Evolutionary conservation across 1,284 basidiomycete species (phyloP), one percentile per base, ranked within the genome.

Genomic region (Limonomyces culmigenus): DNA sequence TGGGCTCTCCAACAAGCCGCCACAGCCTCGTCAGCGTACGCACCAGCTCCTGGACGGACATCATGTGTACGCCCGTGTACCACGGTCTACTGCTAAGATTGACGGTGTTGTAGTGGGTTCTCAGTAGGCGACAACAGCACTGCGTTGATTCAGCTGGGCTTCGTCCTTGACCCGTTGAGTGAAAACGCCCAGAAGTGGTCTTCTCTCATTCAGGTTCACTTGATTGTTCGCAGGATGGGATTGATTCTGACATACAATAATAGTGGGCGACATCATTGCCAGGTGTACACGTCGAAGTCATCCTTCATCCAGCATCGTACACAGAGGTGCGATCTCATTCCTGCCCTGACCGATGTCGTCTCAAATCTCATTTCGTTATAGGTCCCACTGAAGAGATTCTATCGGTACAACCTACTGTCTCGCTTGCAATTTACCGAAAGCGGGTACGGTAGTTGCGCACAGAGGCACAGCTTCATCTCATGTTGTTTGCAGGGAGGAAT

Each of bases 371-470:
- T 15, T 14, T 19, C 11, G n/a, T 35, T 18, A 31, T 40, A 89
- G 85, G 60, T 96, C 32, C 89, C 91, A 1, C 58, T 97, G 30
- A 95, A 93, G 55, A 70, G 81, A n/a, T 98, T 96, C 60, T 96
- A 95, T 52, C 78, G 86, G 3, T 87, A 78, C 48, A 76, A 74
- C 34, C 58, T 91, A 2, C 55, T 66, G 2, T 60, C 73, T 10
- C 51, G 56, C 4, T 57, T 84, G 4, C 40, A 52, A 0, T 97
- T 91, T 48, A 74, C 86, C 43, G 58, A 70, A 12, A 53, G 71
- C 33, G 88, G 83, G 84, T 86, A 52, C 39, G 65, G 53, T 18
- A 15, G 17, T 5, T 27, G 17, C 3, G 14, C 25, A 14, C n/a
- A 15, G 21, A 25, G 4, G 10, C 25, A 25, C 16, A 36, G 8